Percentiles rank a stretch among this genome's conserved stretches.
Conservation (phyloP, 2,329 filamentous ascomycete genomes). For the Colletotrichum sp. region DNA sequence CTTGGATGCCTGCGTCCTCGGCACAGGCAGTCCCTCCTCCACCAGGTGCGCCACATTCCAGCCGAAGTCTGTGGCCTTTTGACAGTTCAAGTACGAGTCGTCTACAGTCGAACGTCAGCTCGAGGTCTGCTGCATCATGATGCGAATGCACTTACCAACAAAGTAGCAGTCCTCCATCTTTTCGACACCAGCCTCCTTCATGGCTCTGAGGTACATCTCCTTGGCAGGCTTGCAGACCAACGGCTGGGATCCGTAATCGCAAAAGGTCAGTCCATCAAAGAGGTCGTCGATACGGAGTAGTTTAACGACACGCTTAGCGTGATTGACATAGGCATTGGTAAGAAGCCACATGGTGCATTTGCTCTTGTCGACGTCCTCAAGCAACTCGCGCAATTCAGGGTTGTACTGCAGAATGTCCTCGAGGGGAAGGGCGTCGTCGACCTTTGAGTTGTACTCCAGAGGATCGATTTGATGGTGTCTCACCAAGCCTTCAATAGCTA, state of each 20-base stretch:
- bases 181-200: constrained; percentile 78
- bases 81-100: constrained; percentile 85
- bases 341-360: constrained; percentile 94
- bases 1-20: constrained; percentile 68
- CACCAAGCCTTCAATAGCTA: constrained; percentile 95
- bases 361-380: constrained; percentile 80
- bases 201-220: constrained; percentile 87
- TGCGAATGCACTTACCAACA: constrained; percentile 71
- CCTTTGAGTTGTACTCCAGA: constrained; percentile 90
- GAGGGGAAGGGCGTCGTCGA: constrained; percentile 92
- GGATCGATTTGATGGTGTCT: constrained; percentile 95
- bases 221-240: constrained; percentile 87
- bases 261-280: constrained; percentile 95
- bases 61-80: constrained; percentile 75
- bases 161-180: constrained; percentile 82
- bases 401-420: constrained; percentile 84
- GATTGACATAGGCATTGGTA: constrained; percentile 93
- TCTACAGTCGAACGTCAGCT: constrained; percentile 55
- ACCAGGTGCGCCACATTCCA: constrained; percentile 90
- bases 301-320: constrained; percentile 81
- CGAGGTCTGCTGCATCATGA: not conserved
- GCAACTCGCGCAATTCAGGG: constrained; percentile 72
- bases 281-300: constrained; percentile 84
- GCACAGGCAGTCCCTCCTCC: constrained; percentile 72
- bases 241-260: constrained; percentile 78